Evolutionary conservation across 345 rosid genomes (phyloP), one percentile per base, ranked within the genome.

Genomic region (Psidium friedrichsthalianum): DNA sequence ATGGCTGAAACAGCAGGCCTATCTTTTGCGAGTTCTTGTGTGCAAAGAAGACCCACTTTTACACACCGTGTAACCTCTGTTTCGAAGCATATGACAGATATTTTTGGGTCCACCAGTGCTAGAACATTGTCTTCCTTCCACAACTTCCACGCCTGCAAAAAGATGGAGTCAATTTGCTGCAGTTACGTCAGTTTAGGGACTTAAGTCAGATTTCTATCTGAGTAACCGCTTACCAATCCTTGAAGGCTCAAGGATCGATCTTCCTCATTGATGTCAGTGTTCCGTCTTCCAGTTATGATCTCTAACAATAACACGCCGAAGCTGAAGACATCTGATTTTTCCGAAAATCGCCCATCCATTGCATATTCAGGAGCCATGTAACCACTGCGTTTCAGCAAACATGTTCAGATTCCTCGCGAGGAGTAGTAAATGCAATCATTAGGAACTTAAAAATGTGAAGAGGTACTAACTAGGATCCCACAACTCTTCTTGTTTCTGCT

Each of bases 401-500:
- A 24, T 22, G 47, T 58, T 22, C 82, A 90, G 89, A 86, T 24
- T 8, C 24, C 53, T 24, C 2, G 1, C 16, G 42, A 11, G 36
- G 27, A 83, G 29, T 8, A 42, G 22, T 8, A 32, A 36, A 12
- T 25, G 51, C 27, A 58, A 9, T 29, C 29, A 3, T 32, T 57
- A 15, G 3, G 20, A 32, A 22, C 78, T 14, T n/a, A 6, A n/a
- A 12, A 12, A 36, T 29, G 25, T 20, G 54, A 82, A 56, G 58
- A 56, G 25, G 27, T 29, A 86, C 91, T 89, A 85, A 92, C 92
- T 87, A 88, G 76, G 94, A 90, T 29, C 94, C 92, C 11, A 89
- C 93, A 74, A 91, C 87, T 42, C 90, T 89, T 83, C 27, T 44
- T 6, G 93, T 91, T 57, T 89, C 87, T 25, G 89, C 92, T 84